Percentiles rank a stretch among this genome's conserved stretches.
Evolutionary conservation across 345 rosid species (phyloP).

Genomic region (Moringa oleifera): DNA sequence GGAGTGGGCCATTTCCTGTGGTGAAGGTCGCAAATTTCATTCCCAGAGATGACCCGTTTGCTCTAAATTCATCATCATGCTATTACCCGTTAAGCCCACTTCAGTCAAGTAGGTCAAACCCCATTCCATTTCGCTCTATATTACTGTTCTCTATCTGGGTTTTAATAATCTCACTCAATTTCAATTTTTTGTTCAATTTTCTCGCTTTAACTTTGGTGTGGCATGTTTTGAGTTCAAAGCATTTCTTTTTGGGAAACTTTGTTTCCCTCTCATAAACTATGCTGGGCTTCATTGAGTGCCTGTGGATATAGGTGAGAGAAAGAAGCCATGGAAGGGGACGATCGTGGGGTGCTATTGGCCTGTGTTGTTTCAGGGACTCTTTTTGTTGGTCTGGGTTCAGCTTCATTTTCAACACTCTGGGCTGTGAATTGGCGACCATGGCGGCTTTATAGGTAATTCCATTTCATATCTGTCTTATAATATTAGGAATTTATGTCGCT

Average conservation of each 20-base stretch:
- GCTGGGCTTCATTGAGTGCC: constrained; percentile 19
- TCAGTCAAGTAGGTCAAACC: constrained; percentile 42
- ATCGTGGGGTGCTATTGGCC: constrained; percentile 53
- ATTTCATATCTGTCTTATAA: neutral
- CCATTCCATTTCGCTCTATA: constrained; percentile 12
- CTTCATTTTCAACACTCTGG: constrained; percentile 86
- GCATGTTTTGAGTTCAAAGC: constrained; percentile 9
- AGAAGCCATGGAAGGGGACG: constrained; percentile 83
- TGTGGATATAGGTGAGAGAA: constrained; percentile 42
- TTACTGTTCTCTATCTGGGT: constrained; percentile 18
- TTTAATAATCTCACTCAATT: constrained; percentile 5
- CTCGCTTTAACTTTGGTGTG: neutral
- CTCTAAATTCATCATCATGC: constrained; percentile 48
- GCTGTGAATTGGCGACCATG: constrained; percentile 98
- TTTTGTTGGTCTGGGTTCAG: constrained; percentile 61
- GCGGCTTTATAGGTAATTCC: constrained; percentile 83
- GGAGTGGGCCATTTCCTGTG: constrained; percentile 26
- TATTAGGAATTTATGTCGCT: neutral
- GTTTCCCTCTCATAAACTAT: constrained; percentile 6
- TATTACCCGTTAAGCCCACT: constrained; percentile 39
- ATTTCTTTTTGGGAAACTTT: constrained; percentile 6
- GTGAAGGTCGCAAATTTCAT: constrained; percentile 11
- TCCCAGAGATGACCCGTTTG: constrained; percentile 18
- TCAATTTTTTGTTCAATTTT: constrained; percentile 6
- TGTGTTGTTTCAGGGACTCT: constrained; percentile 86